These are phyloP conservation scores for Aristolochia contorta DNA, from an alignment of 164 flowering plant species.

Conservation along the genomic window DNA sequence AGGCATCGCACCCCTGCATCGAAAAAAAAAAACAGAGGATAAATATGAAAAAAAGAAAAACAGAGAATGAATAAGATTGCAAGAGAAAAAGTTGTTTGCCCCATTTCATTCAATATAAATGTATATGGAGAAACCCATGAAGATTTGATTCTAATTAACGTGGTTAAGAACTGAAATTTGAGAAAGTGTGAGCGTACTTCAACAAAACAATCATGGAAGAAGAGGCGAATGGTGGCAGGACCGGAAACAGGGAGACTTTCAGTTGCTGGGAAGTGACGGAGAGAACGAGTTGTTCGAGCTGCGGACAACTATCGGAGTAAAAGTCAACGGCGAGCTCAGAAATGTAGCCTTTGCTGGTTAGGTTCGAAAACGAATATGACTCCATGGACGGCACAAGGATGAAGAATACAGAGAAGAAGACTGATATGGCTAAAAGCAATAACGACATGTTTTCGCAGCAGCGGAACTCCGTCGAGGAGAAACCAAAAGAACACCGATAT, in stretches of 20 bases:
- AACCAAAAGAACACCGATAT: too few relatives aligned
- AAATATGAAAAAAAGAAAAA: not conserved
- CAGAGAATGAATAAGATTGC: not conserved
- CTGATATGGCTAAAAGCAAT: too few relatives aligned
- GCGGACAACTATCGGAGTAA: conserved; percentile 75
- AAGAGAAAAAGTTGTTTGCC: too few relatives aligned
- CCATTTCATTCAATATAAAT: too few relatives aligned
- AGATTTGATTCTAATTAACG: too few relatives aligned
- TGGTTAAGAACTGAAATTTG: not conserved
- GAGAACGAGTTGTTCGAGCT: conserved; percentile 56
- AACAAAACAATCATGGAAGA: conserved; percentile 98
- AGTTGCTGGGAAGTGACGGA: conserved; percentile 57
- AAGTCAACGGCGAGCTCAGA: conserved; percentile 44
- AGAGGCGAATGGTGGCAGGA: conserved; percentile 88
- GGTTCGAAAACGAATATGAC: too few relatives aligned
- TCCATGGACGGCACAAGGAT: too few relatives aligned
- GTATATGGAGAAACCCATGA: too few relatives aligned
- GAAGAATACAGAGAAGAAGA: too few relatives aligned
- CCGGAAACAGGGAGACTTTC: conserved; percentile 54
- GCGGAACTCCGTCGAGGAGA: too few relatives aligned
- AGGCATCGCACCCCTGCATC: conserved; percentile 82
- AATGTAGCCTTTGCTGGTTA: not conserved
- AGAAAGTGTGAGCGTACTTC: conserved; percentile 28
- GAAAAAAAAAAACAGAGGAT: not conserved
- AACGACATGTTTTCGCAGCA: too few relatives aligned